Percentiles rank a stretch among this genome's conserved stretches.
Evolutionary conservation across 2,329 filamentous ascomycete genomes (phyloP).

Genomic region (Hypoxylon sp.): DNA sequence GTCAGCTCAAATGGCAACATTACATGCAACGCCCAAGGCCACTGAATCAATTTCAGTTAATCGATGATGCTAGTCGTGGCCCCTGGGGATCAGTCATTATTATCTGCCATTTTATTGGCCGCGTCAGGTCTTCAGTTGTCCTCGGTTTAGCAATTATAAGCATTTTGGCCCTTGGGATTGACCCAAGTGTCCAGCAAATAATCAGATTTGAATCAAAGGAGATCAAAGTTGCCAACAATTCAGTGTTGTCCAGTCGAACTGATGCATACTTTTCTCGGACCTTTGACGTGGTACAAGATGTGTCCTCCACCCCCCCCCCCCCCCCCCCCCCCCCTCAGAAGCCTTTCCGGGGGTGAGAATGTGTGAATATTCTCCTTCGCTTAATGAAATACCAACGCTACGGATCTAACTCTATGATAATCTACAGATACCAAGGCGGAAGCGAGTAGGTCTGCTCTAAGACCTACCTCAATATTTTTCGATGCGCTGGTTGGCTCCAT

Average conservation of each 20-base stretch:
- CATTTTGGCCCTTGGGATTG: slow-evolving; percentile 35
- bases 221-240: slow-evolving; percentile 15
- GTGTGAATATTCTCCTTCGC: too few relatives aligned
- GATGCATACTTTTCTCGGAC: too few relatives aligned
- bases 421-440: too few relatives aligned
- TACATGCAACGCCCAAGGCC: slow-evolving; percentile 13
- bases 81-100: slow-evolving; percentile 36
- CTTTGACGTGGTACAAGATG: too few relatives aligned
- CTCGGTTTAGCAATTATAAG: slow-evolving; percentile 30
- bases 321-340: not conserved
- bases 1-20: slow-evolving; percentile 40
- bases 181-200: slow-evolving; percentile 36
- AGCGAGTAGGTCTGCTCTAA: too few relatives aligned
- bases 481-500: slow-evolving; percentile 17
- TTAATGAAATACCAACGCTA: too few relatives aligned
- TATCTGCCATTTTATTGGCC: slow-evolving; percentile 13
- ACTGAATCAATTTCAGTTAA: slow-evolving; percentile 35
- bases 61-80: slow-evolving; percentile 40
- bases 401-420: too few relatives aligned
- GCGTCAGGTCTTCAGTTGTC: slow-evolving; percentile 4
- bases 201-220: slow-evolving; percentile 22
- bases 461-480: slow-evolving; percentile 21
- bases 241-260: not conserved
- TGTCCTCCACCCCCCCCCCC: not conserved
- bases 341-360: not conserved